These are phyloP conservation scores for Gyromitra esculenta DNA, from an alignment of 2,329 filamentous ascomycete species.

Conservation along the genomic window DNA sequence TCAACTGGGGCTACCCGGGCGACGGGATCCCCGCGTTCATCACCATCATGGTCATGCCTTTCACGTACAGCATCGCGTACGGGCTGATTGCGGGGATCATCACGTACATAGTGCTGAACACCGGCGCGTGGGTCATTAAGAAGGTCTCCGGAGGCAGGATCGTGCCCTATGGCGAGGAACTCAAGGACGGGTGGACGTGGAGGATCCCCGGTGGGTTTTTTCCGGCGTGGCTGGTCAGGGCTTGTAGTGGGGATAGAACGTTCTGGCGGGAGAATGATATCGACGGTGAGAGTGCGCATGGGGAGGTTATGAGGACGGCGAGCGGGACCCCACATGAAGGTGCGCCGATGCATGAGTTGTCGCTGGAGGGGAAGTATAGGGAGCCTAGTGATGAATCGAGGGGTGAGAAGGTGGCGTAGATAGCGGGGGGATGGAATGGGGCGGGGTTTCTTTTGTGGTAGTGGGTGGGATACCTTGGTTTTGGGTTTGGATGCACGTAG, in stretches of 20 bases:
- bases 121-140: slow-evolving; percentile 74
- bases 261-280: slow-evolving; percentile 68
- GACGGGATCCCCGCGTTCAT: slow-evolving; percentile 86
- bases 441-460: neutral
- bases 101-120: slow-evolving; percentile 80
- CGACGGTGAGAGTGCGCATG: slow-evolving; percentile 29
- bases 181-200: slow-evolving; percentile 84
- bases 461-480: neutral
- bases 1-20: slow-evolving; percentile 85
- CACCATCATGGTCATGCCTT: slow-evolving; percentile 85
- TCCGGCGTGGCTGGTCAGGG: slow-evolving; percentile 76
- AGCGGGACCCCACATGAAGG: slow-evolving; percentile 11
- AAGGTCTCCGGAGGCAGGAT: slow-evolving; percentile 74
- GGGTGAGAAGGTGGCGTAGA: slow-evolving; percentile 1
- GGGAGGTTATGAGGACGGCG: slow-evolving; percentile 9
- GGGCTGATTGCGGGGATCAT: slow-evolving; percentile 83
- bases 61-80: slow-evolving; percentile 88
- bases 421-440: neutral
- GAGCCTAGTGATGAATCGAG: slow-evolving; percentile 21
- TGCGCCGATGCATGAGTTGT: slow-evolving; percentile 4
- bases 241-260: slow-evolving; percentile 73
- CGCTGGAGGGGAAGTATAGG: slow-evolving; percentile 18
- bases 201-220: slow-evolving; percentile 77
- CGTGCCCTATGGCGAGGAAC: slow-evolving; percentile 76
- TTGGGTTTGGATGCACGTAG: neutral